phyloP scores from a whole-genome alignment of 2,329 filamentous ascomycete genomes.

The Pestalotiopsis fici region DNA sequence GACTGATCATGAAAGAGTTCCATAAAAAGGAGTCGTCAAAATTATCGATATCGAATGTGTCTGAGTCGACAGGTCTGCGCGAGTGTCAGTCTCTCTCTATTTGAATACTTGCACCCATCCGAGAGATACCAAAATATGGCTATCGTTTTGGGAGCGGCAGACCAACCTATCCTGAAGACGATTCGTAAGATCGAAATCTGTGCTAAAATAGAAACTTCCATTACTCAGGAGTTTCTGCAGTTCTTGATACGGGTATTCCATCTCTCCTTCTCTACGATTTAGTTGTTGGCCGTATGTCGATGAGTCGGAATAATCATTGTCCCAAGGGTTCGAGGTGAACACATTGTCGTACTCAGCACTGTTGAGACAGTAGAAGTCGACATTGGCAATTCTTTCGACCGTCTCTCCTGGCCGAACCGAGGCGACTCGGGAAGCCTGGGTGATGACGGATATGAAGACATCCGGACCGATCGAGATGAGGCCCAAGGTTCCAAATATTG shows the following conservation, averaged over 20 bases:
- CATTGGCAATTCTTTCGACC: conserved; percentile 80
- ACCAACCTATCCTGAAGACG: conserved; percentile 80
- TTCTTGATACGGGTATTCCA: conserved; percentile 88
- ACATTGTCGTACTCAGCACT: conserved; percentile 83
- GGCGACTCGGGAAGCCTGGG: conserved; percentile 75
- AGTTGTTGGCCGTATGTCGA: conserved; percentile 52
- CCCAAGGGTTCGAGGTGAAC: conserved; percentile 54
- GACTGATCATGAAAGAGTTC: conserved; percentile 98
- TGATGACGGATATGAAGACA: conserved; percentile 90
- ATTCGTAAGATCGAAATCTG: conserved; percentile 96
- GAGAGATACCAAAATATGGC: neutral
- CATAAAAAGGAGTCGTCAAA: conserved; percentile 92
- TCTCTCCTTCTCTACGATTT: conserved; percentile 66
- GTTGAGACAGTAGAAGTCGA: conserved; percentile 93
- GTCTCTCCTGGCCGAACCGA: conserved; percentile 85
- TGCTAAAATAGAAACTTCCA: conserved; percentile 96
- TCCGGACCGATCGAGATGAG: conserved; percentile 82
- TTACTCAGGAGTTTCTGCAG: conserved; percentile 90
- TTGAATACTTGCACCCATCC: neutral
- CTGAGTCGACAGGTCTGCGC: conserved; percentile 69
- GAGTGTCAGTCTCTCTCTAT: conserved; percentile 16
- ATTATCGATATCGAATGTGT: conserved; percentile 86
- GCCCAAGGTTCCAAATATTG: conserved; percentile 83
- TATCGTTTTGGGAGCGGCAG: neutral
- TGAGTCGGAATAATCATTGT: conserved; percentile 49